A percentile compares a stretch with the other conserved stretches of the same genome.
Conservation (phyloP, 1,284 basidiomycete species). For the Boletellus deceptivus region DNA sequence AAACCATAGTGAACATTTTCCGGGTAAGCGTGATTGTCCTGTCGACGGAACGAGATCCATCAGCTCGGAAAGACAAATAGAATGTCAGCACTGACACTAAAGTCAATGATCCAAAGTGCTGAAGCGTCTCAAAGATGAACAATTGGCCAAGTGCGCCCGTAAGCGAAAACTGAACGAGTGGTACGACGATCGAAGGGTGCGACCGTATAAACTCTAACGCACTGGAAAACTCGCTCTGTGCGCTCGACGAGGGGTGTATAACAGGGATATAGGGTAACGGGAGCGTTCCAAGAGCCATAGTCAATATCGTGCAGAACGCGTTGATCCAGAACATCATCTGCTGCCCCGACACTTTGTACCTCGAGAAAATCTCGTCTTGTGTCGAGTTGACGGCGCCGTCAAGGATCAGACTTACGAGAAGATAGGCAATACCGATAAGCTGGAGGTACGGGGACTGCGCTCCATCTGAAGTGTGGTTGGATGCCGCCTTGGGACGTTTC, state of each 20-base stretch:
- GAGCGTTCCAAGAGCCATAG: slow-evolving; percentile 63
- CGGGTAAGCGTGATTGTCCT: slow-evolving; percentile 95
- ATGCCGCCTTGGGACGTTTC: slow-evolving; percentile 46
- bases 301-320: slow-evolving; percentile 73
- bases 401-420: slow-evolving; percentile 83
- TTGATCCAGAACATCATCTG: slow-evolving; percentile 99
- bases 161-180: slow-evolving; percentile 83
- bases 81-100: slow-evolving; percentile 64
- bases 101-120: slow-evolving; percentile 93
- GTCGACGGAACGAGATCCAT: slow-evolving; percentile 9
- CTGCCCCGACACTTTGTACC: slow-evolving; percentile 80
- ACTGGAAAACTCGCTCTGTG: slow-evolving; percentile 63
- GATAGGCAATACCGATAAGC: slow-evolving; percentile 66
- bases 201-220: slow-evolving; percentile 75
- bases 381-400: slow-evolving; percentile 98
- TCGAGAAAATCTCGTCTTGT: slow-evolving; percentile 93
- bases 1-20: slow-evolving; percentile 97
- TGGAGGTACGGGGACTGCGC: slow-evolving; percentile 47
- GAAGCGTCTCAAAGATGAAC: slow-evolving; percentile 98
- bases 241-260: slow-evolving; percentile 59
- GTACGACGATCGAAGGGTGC: slow-evolving; percentile 78
- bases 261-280: slow-evolving; percentile 76
- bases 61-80: not conserved
- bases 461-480: slow-evolving; percentile 31
- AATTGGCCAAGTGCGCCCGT: slow-evolving; percentile 94